These are phyloP conservation scores for Arabis hirsuta DNA, from an alignment of 345 rosid genomes.

Conservation along the genomic window DNA sequence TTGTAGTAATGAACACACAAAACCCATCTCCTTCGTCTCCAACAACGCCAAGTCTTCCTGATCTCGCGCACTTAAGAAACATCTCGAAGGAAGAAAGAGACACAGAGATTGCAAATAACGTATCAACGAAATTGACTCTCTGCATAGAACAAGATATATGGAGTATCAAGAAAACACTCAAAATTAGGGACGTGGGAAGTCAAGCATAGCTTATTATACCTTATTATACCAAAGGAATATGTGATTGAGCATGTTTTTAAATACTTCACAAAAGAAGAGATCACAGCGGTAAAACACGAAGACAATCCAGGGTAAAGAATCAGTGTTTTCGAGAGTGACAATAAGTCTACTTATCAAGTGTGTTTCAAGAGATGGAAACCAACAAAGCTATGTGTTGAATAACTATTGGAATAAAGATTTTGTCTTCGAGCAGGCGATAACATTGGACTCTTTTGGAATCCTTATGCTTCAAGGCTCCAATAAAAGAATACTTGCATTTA, in stretches of 20 bases:
- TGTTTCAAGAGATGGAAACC: conserved; percentile 13
- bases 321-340: no score
- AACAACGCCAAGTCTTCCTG: background rate
- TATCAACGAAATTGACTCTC: background rate
- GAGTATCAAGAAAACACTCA: background rate
- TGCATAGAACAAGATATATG: background rate
- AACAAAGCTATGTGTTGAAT: conserved; percentile 6
- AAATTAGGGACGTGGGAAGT: background rate
- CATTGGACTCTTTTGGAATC: background rate
- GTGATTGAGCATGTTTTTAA: no score
- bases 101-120: background rate
- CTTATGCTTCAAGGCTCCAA: background rate
- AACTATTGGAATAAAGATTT: background rate
- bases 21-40: background rate
- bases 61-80: background rate
- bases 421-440: background rate
- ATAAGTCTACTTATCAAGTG: background rate
- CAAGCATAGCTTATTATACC: no score
- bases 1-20: background rate
- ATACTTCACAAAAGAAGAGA: no score
- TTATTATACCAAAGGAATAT: no score
- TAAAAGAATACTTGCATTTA: no score
- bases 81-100: background rate
- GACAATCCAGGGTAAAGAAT: no score
- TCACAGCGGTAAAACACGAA: no score